Conservation (phyloP, 495 filamentous ascomycete species). For the Xylaria castorea region DNA sequence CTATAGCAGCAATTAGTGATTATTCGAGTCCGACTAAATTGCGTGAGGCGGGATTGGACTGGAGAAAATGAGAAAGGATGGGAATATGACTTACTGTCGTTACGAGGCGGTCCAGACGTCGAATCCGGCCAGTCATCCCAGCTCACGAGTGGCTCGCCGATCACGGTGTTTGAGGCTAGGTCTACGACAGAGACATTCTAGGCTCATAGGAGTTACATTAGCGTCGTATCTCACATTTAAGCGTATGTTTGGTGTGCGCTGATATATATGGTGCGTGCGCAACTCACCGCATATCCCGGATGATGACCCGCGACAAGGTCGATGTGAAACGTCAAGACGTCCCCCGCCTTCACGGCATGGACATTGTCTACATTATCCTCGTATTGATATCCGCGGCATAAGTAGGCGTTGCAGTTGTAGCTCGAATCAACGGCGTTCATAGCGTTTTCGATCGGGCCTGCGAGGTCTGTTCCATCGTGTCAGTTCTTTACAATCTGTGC, state of each 20-base stretch:
- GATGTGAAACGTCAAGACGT: constrained; percentile 22
- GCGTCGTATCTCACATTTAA: background rate
- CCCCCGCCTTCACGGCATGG: constrained; percentile 15
- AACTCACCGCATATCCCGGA: constrained; percentile 25
- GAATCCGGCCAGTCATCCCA: constrained; percentile 27
- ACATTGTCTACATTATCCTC: constrained; percentile 28
- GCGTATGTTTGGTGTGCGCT: no score
- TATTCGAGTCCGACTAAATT: background rate
- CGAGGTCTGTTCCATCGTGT: background rate
- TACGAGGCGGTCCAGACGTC: constrained; percentile 23
- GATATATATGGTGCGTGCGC: background rate
- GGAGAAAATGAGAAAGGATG: background rate
- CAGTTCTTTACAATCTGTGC: background rate
- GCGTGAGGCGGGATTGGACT: background rate
- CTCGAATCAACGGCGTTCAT: constrained; percentile 5
- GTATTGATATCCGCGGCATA: constrained; percentile 25
- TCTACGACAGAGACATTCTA: constrained; percentile 27
- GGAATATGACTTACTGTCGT: constrained; percentile 1
- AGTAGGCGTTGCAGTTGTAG: constrained; percentile 27
- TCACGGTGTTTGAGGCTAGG: constrained; percentile 22
- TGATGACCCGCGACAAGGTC: constrained; percentile 26
- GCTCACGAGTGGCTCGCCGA: constrained; percentile 20
- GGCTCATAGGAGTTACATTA: background rate
- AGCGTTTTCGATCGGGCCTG: constrained; percentile 26
- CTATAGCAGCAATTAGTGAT: background rate